These are phyloP conservation scores for Debaryomycetaceae sp. DNA, from an alignment of 1,139 yeast species.

Conservation along the genomic window DNA sequence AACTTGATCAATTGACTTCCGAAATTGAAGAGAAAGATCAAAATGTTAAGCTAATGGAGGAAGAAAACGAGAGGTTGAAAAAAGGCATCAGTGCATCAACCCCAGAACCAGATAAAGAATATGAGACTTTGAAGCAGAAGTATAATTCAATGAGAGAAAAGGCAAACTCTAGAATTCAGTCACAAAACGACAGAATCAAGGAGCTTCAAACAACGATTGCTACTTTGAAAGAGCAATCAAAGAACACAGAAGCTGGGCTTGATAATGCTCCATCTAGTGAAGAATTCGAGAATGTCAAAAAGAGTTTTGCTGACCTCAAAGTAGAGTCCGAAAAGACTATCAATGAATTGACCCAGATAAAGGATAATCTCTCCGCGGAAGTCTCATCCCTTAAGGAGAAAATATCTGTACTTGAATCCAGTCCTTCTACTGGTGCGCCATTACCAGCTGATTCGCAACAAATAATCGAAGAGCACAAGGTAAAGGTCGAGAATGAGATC, in stretches of 20 bases:
- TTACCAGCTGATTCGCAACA: conserved; percentile 6
- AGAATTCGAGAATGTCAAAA: conserved; percentile 8
- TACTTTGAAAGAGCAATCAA: conserved; percentile 19
- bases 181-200: conserved; percentile 19
- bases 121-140: conserved; percentile 14
- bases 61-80: conserved; percentile 37
- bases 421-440: conserved; percentile 1
- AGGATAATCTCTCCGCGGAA: conserved; percentile 7
- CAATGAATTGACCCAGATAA: conserved; percentile 9
- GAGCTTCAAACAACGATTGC: conserved; percentile 22
- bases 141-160: conserved; percentile 10
- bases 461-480: conserved; percentile 13
- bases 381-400: conserved; percentile 4
- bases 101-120: conserved; percentile 15
- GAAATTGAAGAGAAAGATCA: conserved; percentile 32
- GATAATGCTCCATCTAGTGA: conserved; percentile 9
- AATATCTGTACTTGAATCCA: conserved; percentile 2
- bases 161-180: conserved; percentile 18
- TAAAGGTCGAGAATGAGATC: conserved; percentile 10
- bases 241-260: conserved; percentile 4
- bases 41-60: conserved; percentile 29
- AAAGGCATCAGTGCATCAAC: conserved; percentile 7
- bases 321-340: background rate
- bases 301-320: background rate
- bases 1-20: conserved; percentile 19